Base-by-base conservation (phyloP, 352 stramenopile genomes). In the Aphanomyces stellatus region DNA sequence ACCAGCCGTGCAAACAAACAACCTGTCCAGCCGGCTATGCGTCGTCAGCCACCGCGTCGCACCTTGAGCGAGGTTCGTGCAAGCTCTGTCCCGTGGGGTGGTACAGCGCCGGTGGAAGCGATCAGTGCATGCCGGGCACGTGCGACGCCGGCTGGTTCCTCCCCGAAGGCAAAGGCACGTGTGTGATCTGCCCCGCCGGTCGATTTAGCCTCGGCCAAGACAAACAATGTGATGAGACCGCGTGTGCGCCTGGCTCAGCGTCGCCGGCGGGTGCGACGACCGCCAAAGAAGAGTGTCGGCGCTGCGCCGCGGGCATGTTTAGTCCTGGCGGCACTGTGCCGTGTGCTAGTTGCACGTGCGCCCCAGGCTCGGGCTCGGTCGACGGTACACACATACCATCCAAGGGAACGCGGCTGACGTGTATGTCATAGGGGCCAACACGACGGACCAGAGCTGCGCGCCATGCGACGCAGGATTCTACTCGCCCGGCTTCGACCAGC, bases 1-100 rank as follows among this genome's bases (percentile, higher is more conserved):
- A 84, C 71, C 80, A 84, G 61, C 76, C 76, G 37, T 84, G 76
- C 57, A 55, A 53, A 4, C 53, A 67, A 1, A 81, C 76, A 8
- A 60, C 34, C 22, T 84, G 76, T 51, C 63, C 55, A 22, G 41
- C 55, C 8, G 76, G 76, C 3, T 77, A 64, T 24, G 71, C 76
- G 3, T 81, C 76, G 6, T 37, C 57, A 2, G 33, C 30, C 1
- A 35, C 42, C n/a, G 57, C 34, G 27, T 25, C 35, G 10, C 57
- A 65, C 28, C 74, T 84, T 15, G 76, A 79, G 66, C 33, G 35
- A 28, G 57, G 57, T 5, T 53, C 24, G 30, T 84, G 76, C 49
- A 35, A 57, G 2, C 17, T 71, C 22, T 84, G 76, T 41, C 57
- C 66, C 13, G 73, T 80, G 35, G 76, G 76, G 17, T 74, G 69